Conservation (phyloP, 768 basidiomycete species). For the Leucocoprinus leucothites region DNA sequence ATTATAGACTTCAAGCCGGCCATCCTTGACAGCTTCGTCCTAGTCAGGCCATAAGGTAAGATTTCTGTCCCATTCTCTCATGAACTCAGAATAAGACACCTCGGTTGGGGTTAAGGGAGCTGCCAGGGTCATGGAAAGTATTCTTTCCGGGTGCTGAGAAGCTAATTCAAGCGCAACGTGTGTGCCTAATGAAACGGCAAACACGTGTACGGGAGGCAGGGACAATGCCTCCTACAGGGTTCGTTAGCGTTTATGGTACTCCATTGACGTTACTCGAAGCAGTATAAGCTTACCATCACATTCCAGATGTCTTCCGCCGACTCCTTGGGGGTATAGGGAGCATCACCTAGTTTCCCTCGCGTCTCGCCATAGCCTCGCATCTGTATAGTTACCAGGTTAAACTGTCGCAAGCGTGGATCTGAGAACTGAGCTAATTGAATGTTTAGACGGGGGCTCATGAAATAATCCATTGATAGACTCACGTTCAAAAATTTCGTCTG, state of each 20-base stretch:
- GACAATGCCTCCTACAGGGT: slow-evolving; percentile 26
- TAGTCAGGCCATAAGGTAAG: slow-evolving; percentile 13
- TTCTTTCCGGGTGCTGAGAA: slow-evolving; percentile 25
- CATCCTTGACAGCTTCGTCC: slow-evolving; percentile 25
- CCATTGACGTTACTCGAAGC: too few species aligned
- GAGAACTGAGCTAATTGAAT: slow-evolving; percentile 28
- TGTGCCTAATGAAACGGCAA: slow-evolving; percentile 32
- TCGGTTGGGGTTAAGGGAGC: slow-evolving; percentile 31
- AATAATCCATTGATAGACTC: slow-evolving; percentile 8
- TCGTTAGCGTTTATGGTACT: not conserved
- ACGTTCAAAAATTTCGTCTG: slow-evolving; percentile 34
- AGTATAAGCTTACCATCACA: slow-evolving; percentile 26
- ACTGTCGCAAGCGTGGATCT: slow-evolving; percentile 30
- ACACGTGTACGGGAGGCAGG: slow-evolving; percentile 32
- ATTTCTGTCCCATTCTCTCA: too few species aligned
- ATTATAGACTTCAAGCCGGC: slow-evolving; percentile 24
- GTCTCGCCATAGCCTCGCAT: slow-evolving; percentile 32
- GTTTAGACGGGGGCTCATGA: not conserved
- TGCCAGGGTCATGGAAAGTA: slow-evolving; percentile 33
- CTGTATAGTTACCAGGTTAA: slow-evolving; percentile 35
- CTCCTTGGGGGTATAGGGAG: slow-evolving; percentile 24
- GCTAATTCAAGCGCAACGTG: slow-evolving; percentile 31
- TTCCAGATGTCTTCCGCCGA: slow-evolving; percentile 28
- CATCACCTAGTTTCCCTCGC: slow-evolving; percentile 21
- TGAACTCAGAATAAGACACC: slow-evolving; percentile 16